Percentiles rank a stretch among this genome's conserved stretches.
These are phyloP conservation scores for Exophiala mesophila DNA, from an alignment of 2,329 filamentous ascomycete species.

Conservation along the genomic window DNA sequence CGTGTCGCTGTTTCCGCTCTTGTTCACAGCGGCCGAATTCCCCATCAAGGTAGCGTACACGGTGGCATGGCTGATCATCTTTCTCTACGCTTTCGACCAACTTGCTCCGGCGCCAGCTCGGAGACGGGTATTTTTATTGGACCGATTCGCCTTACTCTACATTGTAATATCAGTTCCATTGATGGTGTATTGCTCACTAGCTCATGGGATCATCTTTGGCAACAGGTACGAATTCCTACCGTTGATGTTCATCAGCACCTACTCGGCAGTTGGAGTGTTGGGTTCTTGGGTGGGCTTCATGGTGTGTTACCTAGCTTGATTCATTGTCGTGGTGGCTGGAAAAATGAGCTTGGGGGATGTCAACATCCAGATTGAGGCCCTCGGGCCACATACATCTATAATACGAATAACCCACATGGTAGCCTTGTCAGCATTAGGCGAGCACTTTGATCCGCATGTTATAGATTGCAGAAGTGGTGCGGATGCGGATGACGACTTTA, in stretches of 20 bases:
- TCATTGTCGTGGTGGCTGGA: conserved; percentile 16
- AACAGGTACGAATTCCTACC: conserved; percentile 82
- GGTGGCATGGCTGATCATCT: conserved; percentile 81
- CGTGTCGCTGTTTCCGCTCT: conserved; percentile 86
- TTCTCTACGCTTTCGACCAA: conserved; percentile 79
- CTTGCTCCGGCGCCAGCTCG: conserved; percentile 77
- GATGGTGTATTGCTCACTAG: conserved; percentile 78
- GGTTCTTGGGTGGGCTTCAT: conserved; percentile 94
- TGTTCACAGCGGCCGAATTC: conserved; percentile 90
- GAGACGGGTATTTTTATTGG: conserved; percentile 80
- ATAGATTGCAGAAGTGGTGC: too few relatives aligned
- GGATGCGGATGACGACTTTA: too few relatives aligned
- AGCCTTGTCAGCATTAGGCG: too few relatives aligned
- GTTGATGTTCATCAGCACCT: conserved; percentile 94
- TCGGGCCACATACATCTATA: too few relatives aligned
- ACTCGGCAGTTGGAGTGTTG: conserved; percentile 88
- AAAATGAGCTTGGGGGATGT: too few relatives aligned
- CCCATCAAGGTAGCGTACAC: conserved; percentile 93
- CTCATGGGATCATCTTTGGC: conserved; percentile 81
- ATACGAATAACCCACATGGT: too few relatives aligned
- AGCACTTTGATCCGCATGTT: too few relatives aligned
- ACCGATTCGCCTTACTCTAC: conserved; percentile 85
- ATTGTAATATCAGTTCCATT: conserved; percentile 84
- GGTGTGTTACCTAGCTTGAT: conserved; percentile 75
- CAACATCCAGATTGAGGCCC: too few relatives aligned